Base-by-base conservation (phyloP, 192 early-diverging fungal species). In the Entophlyctis helioformis region DNA sequence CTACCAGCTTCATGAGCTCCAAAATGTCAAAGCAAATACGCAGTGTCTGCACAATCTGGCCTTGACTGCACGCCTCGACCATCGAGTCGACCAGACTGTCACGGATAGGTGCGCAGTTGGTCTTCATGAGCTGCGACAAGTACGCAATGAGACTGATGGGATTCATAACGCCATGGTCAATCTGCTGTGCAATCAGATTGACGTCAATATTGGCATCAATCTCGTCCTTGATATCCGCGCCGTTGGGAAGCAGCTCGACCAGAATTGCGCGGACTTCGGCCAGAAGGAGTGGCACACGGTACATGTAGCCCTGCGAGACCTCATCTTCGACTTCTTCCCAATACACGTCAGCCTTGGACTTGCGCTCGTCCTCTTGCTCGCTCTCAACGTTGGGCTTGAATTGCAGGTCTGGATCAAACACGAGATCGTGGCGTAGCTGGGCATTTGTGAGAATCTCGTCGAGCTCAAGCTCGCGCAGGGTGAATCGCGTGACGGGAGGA, bases 311-410 rank as follows among this genome's bases (percentile, higher is more conserved):
- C 5, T 51, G 35, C 1, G 47, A 48, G 39, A 89, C 51, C 28
- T 80, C 75, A 13, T 60, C 32, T 15, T 76, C 79, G 1, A 90
- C 66, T 9, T 65, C 69, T 0, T 61, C 51, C 90, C 90, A 93
- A 60, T 85, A 93, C 25, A 63, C 56, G 39, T 71, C 63, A 0
- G 73, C 67, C 18, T 78, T 71, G n/a, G 66, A 59, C 40, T 71
- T 54, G 54, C 85, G 85, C 21, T 60, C 42, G 38, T 73, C 58
- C 16, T 80, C 85, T 6, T 73, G 60, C 34, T 77, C 72, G 25
- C 88, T 85, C 42, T 84, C 81, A 16, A 76, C 66, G 62, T 87
- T 88, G 36, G 86, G 88, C 9, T 87, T 80, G 69, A 94, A 94
- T 57, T 86, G 78, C 20, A 94, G 74, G 52, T 87, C 78, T 2